Evolutionary conservation across 2,329 filamentous ascomycete species (phyloP).

Genomic region (Colletotrichum scovillei): DNA sequence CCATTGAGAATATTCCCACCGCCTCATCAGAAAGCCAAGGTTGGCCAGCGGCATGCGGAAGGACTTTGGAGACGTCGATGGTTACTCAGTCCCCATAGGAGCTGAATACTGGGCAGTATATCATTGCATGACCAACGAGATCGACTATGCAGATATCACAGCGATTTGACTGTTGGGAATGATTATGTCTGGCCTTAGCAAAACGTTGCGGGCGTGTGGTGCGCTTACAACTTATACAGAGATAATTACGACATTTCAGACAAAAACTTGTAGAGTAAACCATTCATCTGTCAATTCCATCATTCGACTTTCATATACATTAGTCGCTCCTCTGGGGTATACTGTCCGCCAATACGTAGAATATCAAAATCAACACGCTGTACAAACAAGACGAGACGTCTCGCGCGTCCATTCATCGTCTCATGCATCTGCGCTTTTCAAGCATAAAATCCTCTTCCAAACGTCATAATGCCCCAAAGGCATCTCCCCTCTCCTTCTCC

Average conservation of each 20-base stretch:
- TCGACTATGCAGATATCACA: background rate
- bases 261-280: background rate
- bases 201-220: background rate
- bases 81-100: too few relatives aligned
- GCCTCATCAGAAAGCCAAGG: background rate
- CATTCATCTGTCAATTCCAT: conserved; percentile 7
- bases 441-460: conserved; percentile 5
- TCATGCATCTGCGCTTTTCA: conserved; percentile 40
- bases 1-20: background rate
- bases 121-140: too few relatives aligned
- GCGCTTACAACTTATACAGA: background rate
- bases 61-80: too few relatives aligned
- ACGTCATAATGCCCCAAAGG: conserved; percentile 2
- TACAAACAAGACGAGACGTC: conserved; percentile 39
- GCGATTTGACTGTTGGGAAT: background rate
- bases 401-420: conserved; percentile 30
- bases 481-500: background rate
- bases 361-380: conserved; percentile 43
- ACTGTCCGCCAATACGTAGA: conserved; percentile 43
- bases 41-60: background rate
- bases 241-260: too few relatives aligned
- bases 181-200: background rate
- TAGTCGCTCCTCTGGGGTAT: conserved; percentile 51
- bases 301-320: conserved; percentile 41
- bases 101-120: too few relatives aligned